Evolutionary conservation across 495 filamentous ascomycete genomes (phyloP), one percentile per base, ranked within the genome.

Genomic region (Xylaria venustula): DNA sequence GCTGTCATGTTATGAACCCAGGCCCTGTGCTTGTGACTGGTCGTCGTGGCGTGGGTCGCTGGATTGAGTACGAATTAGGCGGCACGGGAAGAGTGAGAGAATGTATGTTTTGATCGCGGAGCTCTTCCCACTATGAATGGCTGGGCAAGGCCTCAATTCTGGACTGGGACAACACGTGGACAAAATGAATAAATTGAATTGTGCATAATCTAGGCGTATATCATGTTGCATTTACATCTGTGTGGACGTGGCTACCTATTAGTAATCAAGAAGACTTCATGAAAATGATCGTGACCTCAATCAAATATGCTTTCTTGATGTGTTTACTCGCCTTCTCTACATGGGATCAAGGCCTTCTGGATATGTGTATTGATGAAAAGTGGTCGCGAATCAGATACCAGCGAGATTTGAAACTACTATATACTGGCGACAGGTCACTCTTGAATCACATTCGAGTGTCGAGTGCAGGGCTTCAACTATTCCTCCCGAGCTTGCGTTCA

Each of bases 1-100:
- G 92, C 2, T 98, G 94, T 67, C 88, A 92, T 79, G 93, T 97
- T 2, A 89, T 98, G 85, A 98, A 98, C 69, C 94, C 94, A 0
- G 94, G 91, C 11, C 79, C 80, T 46, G 75, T 97, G 44, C 75
- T 92, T 47, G 85, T 87, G 0, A 74, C 80, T 5, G 86, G 83
- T 5, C 79, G 83, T 32, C 76, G 85, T 46, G 83, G 87, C 14
- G 81, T 79, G 25, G 89, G 86, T 40, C 79, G 86, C 67, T 97
- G 93, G 93, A 77, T 93, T 4, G 93, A 97, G 76, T 96, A 92
- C 73, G 88, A 89, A 77, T 65, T 90, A 20, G 73, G 83, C 41
- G 81, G 77, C 60, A 77, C 60, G 2, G 78, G 78, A n/a, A 72
- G 65, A 60, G 30, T 79, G 0, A 75, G 77, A 64, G 79, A 81